phyloP scores from a whole-genome alignment of 148 eudicot species.

The Nepenthes gracilis region DNA sequence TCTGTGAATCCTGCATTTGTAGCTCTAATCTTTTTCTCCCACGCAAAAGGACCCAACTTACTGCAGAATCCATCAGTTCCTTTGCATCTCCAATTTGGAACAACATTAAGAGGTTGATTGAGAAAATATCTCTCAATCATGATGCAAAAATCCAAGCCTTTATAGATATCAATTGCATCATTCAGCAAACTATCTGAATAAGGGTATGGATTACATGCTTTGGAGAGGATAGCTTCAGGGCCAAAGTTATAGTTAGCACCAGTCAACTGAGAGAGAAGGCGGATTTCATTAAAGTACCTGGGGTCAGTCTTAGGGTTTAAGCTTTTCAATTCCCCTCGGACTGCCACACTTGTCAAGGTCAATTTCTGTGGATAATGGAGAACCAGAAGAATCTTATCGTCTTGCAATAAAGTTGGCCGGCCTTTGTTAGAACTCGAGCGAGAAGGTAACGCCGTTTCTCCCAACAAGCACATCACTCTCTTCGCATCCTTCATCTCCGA shows the following conservation, averaged over 20 bases:
- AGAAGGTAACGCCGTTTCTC: slow-evolving; percentile 62
- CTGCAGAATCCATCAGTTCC: slow-evolving; percentile 67
- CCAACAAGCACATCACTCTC: slow-evolving; percentile 77
- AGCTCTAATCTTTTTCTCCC: slow-evolving; percentile 41
- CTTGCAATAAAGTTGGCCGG: slow-evolving; percentile 53
- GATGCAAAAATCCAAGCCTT: slow-evolving; percentile 57
- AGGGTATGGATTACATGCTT: slow-evolving; percentile 66
- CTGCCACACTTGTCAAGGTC: slow-evolving; percentile 34
- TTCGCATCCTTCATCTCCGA: slow-evolving; percentile 42
- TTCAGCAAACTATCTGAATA: slow-evolving; percentile 26
- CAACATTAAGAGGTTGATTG: slow-evolving; percentile 35
- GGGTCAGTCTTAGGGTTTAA: slow-evolving; percentile 37
- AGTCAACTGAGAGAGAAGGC: slow-evolving; percentile 35
- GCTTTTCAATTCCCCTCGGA: slow-evolving; percentile 66
- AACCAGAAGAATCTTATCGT: slow-evolving; percentile 65
- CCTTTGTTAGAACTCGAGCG: slow-evolving; percentile 29
- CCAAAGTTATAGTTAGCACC: slow-evolving; percentile 43
- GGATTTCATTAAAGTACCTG: slow-evolving; percentile 73
- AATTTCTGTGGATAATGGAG: slow-evolving; percentile 51
- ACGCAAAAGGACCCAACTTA: slow-evolving; percentile 70
- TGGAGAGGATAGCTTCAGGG: slow-evolving; percentile 30
- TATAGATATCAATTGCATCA: slow-evolving; percentile 38
- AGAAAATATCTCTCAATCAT: slow-evolving; percentile 28
- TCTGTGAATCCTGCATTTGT: slow-evolving; percentile 68
- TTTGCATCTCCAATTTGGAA: slow-evolving; percentile 84